Percentiles rank a stretch among this genome's conserved stretches.
Conservation (phyloP, 148 eudicot genomes). For the Rhododendron williamsianum region DNA sequence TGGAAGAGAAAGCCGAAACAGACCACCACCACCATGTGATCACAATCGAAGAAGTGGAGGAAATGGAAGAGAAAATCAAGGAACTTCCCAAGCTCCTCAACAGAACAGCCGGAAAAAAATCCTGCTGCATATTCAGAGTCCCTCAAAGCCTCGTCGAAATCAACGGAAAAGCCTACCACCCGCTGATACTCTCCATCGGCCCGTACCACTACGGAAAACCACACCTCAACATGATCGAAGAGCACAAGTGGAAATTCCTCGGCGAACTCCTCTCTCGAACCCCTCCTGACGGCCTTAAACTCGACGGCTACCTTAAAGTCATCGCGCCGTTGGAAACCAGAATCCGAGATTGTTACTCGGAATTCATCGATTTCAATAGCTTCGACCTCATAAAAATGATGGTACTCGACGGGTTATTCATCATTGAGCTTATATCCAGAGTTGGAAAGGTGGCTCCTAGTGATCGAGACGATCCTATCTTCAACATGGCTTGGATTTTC, state of each 20-base stretch:
- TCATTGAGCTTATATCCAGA: background rate
- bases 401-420: conserved; percentile 5
- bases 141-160: background rate
- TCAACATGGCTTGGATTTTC: background rate
- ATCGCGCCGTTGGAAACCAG: background rate
- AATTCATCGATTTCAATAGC: background rate
- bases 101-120: background rate
- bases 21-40: background rate
- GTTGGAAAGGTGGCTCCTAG: background rate
- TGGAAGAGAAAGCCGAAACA: background rate
- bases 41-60: background rate
- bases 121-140: conserved; percentile 4
- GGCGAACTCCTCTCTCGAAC: background rate
- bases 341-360: background rate
- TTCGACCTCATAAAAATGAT: background rate
- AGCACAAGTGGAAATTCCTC: conserved; percentile 5
- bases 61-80: conserved; percentile 3
- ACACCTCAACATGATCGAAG: background rate
- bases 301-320: background rate
- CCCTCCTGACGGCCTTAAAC: background rate
- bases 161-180: background rate
- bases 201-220: background rate
- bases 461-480: background rate
- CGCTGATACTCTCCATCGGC: background rate
- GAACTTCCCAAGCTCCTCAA: background rate